phyloP scores from a whole-genome alignment of 1,284 basidiomycete species.

The Hortiboletus rubellus region DNA sequence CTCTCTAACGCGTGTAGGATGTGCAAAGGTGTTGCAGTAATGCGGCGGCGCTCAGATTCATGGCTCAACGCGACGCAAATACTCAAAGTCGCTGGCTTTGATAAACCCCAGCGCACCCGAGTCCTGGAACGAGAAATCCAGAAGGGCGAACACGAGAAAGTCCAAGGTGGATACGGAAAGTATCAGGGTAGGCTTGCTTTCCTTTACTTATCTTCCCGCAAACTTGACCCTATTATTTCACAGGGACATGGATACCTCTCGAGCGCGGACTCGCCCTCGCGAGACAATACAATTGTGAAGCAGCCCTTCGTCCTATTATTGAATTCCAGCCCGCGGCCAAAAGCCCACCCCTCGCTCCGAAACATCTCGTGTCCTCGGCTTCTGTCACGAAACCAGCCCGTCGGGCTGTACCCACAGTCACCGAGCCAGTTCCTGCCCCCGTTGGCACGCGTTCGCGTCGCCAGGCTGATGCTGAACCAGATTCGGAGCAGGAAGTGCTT shows the following conservation, averaged over 20 bases:
- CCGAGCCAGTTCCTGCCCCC: conserved; percentile 29
- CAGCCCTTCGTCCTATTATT: conserved; percentile 89
- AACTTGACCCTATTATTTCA: not conserved
- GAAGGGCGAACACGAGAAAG: conserved; percentile 98
- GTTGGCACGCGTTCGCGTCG: conserved; percentile 57
- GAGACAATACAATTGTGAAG: conserved; percentile 92
- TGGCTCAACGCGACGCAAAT: conserved; percentile 99
- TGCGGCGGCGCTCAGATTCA: conserved; percentile 93
- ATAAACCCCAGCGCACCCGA: conserved; percentile 97
- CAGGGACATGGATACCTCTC: conserved; percentile 99
- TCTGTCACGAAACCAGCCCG: conserved; percentile 56
- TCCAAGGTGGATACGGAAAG: conserved; percentile 99
- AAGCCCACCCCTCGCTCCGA: conserved; percentile 95
- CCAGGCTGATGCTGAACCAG: conserved; percentile 48
- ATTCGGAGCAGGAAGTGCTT: conserved; percentile 58
- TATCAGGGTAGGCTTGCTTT: conserved; percentile 81
- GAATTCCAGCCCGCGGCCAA: conserved; percentile 91
- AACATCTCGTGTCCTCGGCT: conserved; percentile 80
- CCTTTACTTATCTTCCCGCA: not conserved
- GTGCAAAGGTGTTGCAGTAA: conserved; percentile 95
- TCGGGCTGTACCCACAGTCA: conserved; percentile 44
- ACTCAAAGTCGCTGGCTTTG: conserved; percentile 98
- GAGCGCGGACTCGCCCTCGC: conserved; percentile 86
- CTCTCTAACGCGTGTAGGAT: conserved; percentile 60
- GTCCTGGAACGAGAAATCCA: conserved; percentile 98